These are phyloP conservation scores for Lactarius vividus DNA, from an alignment of 768 basidiomycete genomes.

Conservation along the genomic window DNA sequence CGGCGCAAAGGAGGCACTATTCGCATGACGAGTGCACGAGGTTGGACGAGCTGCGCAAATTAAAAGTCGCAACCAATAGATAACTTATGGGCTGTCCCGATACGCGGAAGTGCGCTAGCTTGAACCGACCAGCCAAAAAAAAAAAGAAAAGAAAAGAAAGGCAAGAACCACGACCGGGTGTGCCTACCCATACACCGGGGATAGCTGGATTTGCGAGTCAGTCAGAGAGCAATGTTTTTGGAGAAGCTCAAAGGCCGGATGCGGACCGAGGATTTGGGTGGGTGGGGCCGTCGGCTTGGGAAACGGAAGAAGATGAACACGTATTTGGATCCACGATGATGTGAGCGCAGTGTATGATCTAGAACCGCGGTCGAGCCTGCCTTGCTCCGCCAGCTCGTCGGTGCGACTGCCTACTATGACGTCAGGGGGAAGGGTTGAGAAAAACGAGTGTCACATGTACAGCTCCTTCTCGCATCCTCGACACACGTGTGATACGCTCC, in stretches of 20 bases:
- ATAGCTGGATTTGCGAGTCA: too few relatives aligned
- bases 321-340: neutral
- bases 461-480: neutral
- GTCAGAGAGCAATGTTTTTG: too few relatives aligned
- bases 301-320: neutral
- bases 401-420: neutral
- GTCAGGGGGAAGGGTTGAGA: neutral
- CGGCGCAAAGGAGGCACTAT: neutral
- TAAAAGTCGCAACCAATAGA: neutral
- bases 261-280: neutral
- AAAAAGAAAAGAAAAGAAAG: too few relatives aligned
- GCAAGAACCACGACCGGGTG: too few relatives aligned
- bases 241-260: neutral
- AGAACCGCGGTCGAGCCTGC: neutral
- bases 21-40: slow-evolving; percentile 1
- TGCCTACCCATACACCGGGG: neutral
- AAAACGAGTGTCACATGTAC: neutral
- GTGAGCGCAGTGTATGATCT: neutral
- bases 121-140: too few relatives aligned
- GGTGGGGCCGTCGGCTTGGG: neutral
- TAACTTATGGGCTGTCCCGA: neutral
- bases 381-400: neutral
- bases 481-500: neutral
- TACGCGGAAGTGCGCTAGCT: too few relatives aligned
- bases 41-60: neutral